These are phyloP conservation scores for Biscutella auriculata DNA, from an alignment of 441 rosid genomes.

Conservation along the genomic window DNA sequence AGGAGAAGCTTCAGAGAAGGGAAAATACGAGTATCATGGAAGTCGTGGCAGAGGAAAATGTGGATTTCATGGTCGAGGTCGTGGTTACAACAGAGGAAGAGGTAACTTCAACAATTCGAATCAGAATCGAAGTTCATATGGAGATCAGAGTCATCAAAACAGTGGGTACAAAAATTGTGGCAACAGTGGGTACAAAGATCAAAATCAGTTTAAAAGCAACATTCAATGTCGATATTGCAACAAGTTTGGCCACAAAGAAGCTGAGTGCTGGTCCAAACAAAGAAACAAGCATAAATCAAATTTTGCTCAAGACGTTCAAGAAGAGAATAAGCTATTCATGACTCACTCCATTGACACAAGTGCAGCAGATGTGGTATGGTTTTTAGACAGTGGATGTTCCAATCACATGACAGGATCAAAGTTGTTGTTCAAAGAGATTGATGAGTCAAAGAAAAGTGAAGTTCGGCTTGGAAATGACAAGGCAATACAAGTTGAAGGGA, in stretches of 20 bases:
- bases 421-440: background rate
- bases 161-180: background rate
- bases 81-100: background rate
- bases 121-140: background rate
- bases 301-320: background rate
- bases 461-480: background rate
- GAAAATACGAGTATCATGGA: background rate
- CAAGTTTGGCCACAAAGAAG: background rate
- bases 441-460: background rate
- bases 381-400: background rate
- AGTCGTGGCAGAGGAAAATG: background rate
- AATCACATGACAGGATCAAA: background rate
- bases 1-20: too few relatives aligned
- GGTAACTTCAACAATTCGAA: background rate
- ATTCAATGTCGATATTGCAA: background rate
- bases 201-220: background rate
- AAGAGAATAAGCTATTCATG: background rate
- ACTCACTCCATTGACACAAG: too few relatives aligned
- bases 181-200: background rate
- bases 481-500: background rate
- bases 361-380: too few relatives aligned
- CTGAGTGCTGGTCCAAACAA: background rate
- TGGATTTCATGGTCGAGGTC: too few relatives aligned
- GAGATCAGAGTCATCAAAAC: background rate
- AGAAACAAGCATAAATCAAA: background rate